A percentile compares a stretch with the other conserved stretches of the same genome.
These are phyloP conservation scores for Rhodotorula diobovata DNA, from an alignment of 768 basidiomycete species.

Conservation along the genomic window DNA sequence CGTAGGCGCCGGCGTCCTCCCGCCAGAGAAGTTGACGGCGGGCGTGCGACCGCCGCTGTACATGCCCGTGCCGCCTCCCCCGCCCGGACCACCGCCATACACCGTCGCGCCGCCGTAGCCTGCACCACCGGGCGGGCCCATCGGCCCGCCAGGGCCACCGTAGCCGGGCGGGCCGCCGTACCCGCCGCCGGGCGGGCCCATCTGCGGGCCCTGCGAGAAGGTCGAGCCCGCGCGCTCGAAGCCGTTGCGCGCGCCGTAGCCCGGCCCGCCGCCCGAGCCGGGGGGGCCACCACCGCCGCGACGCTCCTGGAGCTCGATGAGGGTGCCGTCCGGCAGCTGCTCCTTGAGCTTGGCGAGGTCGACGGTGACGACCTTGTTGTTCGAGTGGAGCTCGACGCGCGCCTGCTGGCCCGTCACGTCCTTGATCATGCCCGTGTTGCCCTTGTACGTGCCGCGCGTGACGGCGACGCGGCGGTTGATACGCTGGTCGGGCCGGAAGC, in stretches of 20 bases:
- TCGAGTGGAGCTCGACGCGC: slow-evolving; percentile 82
- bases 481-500: slow-evolving; percentile 29
- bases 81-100: slow-evolving; percentile 20
- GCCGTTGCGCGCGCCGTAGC: background rate
- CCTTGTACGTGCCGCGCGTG: slow-evolving; percentile 82
- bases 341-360: slow-evolving; percentile 35
- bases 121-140: background rate
- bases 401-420: slow-evolving; percentile 83
- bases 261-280: slow-evolving; percentile 7
- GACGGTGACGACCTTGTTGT: slow-evolving; percentile 82
- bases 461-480: slow-evolving; percentile 69
- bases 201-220: slow-evolving; percentile 24
- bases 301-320: slow-evolving; percentile 25
- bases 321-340: slow-evolving; percentile 28
- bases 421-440: slow-evolving; percentile 85
- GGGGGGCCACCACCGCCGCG: slow-evolving; percentile 10
- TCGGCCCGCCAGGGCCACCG: background rate
- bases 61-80: background rate
- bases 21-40: slow-evolving; percentile 18
- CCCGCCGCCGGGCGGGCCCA: slow-evolving; percentile 21
- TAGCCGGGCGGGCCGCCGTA: slow-evolving; percentile 1
- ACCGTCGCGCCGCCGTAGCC: background rate
- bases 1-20: slow-evolving; percentile 6
- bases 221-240: slow-evolving; percentile 15
- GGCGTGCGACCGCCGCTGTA: slow-evolving; percentile 40